phyloP scores from a whole-genome alignment of 139 green algal genomes.

The Zygnema circumcarinatum region DNA sequence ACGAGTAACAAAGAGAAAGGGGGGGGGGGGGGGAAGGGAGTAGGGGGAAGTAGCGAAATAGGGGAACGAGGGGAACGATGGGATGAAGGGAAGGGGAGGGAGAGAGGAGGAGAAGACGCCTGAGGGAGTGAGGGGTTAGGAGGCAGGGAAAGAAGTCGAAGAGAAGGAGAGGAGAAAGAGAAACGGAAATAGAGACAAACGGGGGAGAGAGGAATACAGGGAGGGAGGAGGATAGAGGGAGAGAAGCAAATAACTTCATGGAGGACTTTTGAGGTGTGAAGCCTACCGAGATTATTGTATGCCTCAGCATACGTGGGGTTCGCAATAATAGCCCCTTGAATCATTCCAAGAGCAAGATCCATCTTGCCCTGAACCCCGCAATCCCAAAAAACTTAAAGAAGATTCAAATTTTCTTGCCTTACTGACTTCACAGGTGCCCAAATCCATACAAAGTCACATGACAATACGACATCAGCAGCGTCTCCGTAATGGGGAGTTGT shows the following conservation, averaged over 20 bases:
- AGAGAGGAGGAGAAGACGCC: background rate
- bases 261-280: conserved; percentile 56
- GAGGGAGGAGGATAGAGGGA: background rate
- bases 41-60: background rate
- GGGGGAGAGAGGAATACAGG: background rate
- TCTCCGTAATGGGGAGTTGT: too few species aligned
- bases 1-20: background rate
- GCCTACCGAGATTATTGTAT: conserved; percentile 85
- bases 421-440: too few species aligned
- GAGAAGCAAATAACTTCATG: background rate
- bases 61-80: background rate
- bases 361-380: conserved; percentile 58
- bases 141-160: background rate
- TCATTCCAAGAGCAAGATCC: conserved; percentile 79
- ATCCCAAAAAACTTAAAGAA: conserved; percentile 20
- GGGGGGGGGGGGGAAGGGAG: background rate
- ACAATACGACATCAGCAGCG: too few species aligned
- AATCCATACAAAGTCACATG: too few species aligned
- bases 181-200: background rate
- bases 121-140: background rate
- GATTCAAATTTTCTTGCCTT: too few species aligned
- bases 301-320: conserved; percentile 79
- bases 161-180: background rate
- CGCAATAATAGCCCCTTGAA: conserved; percentile 79
- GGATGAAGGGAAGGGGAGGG: background rate